Conservation (phyloP, 805 yeast genomes). For the Sungouiella blattae region DNA sequence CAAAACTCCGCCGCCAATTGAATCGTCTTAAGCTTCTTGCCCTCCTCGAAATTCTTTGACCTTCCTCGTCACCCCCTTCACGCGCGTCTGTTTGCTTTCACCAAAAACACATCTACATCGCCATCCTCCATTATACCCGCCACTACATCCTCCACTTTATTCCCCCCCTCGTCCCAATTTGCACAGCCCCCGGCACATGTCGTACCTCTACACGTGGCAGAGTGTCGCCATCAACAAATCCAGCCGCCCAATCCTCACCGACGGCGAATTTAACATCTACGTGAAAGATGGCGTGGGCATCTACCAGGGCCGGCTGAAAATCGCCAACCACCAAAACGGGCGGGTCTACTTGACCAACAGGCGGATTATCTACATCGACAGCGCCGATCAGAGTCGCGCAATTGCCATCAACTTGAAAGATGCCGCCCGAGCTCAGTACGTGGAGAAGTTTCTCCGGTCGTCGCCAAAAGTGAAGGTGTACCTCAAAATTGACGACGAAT, state of each 20-base stretch:
- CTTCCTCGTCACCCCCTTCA: too few species aligned
- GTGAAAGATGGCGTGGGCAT: slow-evolving; percentile 50
- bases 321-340: slow-evolving; percentile 65
- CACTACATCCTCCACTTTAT: neutral
- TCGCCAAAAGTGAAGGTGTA: slow-evolving; percentile 68
- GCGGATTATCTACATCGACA: slow-evolving; percentile 72
- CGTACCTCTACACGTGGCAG: slow-evolving; percentile 29
- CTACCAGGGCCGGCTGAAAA: slow-evolving; percentile 72
- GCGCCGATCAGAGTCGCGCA: slow-evolving; percentile 40
- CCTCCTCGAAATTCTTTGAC: too few species aligned
- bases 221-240: slow-evolving; percentile 35
- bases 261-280: slow-evolving; percentile 30
- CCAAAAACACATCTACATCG: neutral
- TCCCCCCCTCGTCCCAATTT: neutral
- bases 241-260: slow-evolving; percentile 34
- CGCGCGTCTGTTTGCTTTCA: too few species aligned
- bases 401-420: slow-evolving; percentile 45
- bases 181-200: slow-evolving; percentile 7
- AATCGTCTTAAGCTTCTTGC: too few species aligned
- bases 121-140: neutral
- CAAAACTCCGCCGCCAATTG: too few species aligned
- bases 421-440: slow-evolving; percentile 35
- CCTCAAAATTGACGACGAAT: slow-evolving; percentile 12
- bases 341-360: slow-evolving; percentile 72
- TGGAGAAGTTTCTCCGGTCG: slow-evolving; percentile 63